These are phyloP conservation scores for Harringtonia lauricola DNA, from an alignment of 2,329 filamentous ascomycete genomes.

Conservation along the genomic window DNA sequence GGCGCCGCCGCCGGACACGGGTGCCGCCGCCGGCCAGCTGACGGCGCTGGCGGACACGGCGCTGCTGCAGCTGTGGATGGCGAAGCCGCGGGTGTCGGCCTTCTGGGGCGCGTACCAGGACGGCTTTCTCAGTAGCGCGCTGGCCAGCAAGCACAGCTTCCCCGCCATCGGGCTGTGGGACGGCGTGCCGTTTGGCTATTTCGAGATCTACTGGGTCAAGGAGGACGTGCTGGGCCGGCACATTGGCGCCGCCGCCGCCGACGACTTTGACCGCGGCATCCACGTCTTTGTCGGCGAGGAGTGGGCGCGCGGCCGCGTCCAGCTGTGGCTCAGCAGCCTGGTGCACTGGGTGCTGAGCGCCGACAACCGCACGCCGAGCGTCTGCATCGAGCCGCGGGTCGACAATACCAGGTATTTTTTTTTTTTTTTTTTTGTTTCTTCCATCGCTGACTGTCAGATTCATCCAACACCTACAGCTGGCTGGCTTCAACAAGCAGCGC, in stretches of 20 bases:
- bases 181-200: conserved; percentile 89
- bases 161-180: conserved; percentile 92
- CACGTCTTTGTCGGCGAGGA: conserved; percentile 88
- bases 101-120: conserved; percentile 68
- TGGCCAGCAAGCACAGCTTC: conserved; percentile 67
- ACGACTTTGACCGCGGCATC: conserved; percentile 78
- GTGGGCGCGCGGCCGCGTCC: conserved; percentile 76
- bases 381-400: conserved; percentile 80
- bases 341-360: conserved; percentile 77
- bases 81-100: conserved; percentile 67
- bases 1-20: conserved; percentile 21
- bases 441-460: conserved; percentile 35
- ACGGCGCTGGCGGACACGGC: conserved; percentile 36
- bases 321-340: conserved; percentile 71
- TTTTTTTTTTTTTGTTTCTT: not conserved
- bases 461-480: conserved; percentile 56
- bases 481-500: conserved; percentile 76
- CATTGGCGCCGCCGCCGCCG: conserved; percentile 39
- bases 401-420: conserved; percentile 68
- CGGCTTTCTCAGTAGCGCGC: conserved; percentile 53
- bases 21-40: conserved; percentile 24
- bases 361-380: conserved; percentile 69
- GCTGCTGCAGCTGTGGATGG: conserved; percentile 80
- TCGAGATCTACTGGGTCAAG: conserved; percentile 97
- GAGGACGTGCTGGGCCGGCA: conserved; percentile 71